These are phyloP conservation scores for Mollisia scopiformis DNA, from an alignment of 2,329 filamentous ascomycete genomes.

Conservation along the genomic window DNA sequence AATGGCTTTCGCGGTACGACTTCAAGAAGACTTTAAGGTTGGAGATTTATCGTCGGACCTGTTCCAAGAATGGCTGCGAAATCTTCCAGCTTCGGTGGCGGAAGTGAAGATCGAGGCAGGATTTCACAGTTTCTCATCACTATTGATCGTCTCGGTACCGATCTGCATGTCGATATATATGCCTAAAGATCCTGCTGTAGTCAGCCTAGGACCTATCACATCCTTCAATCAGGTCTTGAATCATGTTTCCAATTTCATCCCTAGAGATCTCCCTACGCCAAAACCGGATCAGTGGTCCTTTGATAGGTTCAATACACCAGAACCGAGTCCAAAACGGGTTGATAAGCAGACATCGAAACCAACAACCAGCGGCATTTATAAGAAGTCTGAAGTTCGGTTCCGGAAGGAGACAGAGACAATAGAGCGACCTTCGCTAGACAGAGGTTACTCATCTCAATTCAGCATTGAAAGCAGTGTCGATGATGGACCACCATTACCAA, in stretches of 20 bases:
- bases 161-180: constrained; percentile 31
- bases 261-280: constrained; percentile 26
- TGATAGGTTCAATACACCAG: not conserved
- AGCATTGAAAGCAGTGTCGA: constrained; percentile 22
- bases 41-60: constrained; percentile 22
- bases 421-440: constrained; percentile 8
- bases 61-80: constrained; percentile 26
- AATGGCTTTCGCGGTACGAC: constrained; percentile 28
- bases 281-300: constrained; percentile 19
- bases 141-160: constrained; percentile 30
- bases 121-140: constrained; percentile 25
- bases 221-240: constrained; percentile 24
- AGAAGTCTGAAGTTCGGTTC: constrained; percentile 18
- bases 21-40: constrained; percentile 19
- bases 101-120: constrained; percentile 31
- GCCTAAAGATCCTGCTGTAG: constrained; percentile 22
- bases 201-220: constrained; percentile 25
- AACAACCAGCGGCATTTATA: constrained; percentile 5
- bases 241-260: constrained; percentile 12
- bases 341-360: not conserved
- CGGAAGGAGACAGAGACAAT: constrained; percentile 12
- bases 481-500: constrained; percentile 8
- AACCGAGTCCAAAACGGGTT: constrained; percentile 2
- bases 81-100: constrained; percentile 22
- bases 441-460: constrained; percentile 19